A percentile compares a stretch with the other conserved stretches of the same genome.
These are phyloP conservation scores for Reticulomyxa filosa DNA, from an alignment of 78 protist genomes.

Conservation along the genomic window DNA sequence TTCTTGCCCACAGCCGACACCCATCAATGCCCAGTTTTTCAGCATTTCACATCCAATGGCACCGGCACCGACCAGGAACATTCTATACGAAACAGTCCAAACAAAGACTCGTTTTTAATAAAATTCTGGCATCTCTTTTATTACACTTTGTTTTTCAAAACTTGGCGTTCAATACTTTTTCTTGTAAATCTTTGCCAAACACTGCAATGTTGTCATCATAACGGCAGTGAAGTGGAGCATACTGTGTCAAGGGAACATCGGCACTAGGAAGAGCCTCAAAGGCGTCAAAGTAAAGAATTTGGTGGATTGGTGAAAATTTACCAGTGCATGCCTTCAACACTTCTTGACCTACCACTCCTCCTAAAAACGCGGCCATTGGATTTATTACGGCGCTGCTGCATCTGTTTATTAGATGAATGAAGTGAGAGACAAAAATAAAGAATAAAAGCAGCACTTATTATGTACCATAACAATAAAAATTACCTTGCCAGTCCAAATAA, in stretches of 20 bases:
- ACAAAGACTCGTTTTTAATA: background rate
- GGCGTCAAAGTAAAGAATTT: slow-evolving; percentile 65
- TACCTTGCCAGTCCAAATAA: no score
- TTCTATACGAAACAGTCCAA: background rate
- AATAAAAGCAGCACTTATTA: no score
- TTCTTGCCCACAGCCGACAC: slow-evolving; percentile 22
- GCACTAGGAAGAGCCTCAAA: slow-evolving; percentile 53
- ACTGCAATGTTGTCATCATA: no score
- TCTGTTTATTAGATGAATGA: background rate
- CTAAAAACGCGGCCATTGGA: slow-evolving; percentile 14
- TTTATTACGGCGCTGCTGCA: background rate
- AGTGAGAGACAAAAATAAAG: no score
- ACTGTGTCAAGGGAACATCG: no score
- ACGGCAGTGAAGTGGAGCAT: no score
- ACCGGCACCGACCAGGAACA: slow-evolving; percentile 69
- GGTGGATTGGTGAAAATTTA: slow-evolving; percentile 74
- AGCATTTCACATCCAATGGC: slow-evolving; percentile 74
- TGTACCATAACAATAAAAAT: no score
- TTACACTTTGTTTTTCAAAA: background rate
- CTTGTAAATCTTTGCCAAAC: background rate
- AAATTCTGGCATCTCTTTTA: no score
- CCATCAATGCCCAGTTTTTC: slow-evolving; percentile 58
- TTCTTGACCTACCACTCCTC: slow-evolving; percentile 36
- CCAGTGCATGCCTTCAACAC: slow-evolving; percentile 82
- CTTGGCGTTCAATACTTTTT: background rate